phyloP scores from a whole-genome alignment of 2,329 filamentous ascomycete species.

The Colletotrichum siamense region DNA sequence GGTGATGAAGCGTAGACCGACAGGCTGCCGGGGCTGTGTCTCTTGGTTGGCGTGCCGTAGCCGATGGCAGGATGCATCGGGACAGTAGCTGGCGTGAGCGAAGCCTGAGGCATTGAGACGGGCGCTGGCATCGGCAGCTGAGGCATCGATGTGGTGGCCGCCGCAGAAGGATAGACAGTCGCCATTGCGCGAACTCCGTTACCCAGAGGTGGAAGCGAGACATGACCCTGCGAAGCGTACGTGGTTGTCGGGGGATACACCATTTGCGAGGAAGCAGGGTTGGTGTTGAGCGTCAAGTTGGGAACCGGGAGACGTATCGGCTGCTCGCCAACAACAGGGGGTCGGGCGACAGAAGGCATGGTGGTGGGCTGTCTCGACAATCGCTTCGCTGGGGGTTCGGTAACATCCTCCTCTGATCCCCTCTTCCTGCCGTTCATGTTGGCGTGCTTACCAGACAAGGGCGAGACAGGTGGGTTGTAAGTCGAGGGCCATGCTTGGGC shows the following conservation, averaged over 20 bases:
- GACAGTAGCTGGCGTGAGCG: constrained; percentile 16
- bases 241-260: constrained; percentile 42
- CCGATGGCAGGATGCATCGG: constrained; percentile 35
- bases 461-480: constrained; percentile 49
- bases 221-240: constrained; percentile 47
- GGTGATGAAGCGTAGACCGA: constrained; percentile 71
- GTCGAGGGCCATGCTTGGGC: constrained; percentile 43
- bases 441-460: constrained; percentile 48
- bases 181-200: constrained; percentile 75
- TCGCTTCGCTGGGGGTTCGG: constrained; percentile 63
- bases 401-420: constrained; percentile 52
- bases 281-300: constrained; percentile 71
- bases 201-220: constrained; percentile 69
- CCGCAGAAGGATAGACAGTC: constrained; percentile 67
- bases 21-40: constrained; percentile 55
- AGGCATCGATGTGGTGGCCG: constrained; percentile 26
- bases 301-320: constrained; percentile 68
- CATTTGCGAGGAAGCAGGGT: constrained; percentile 26
- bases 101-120: constrained; percentile 17
- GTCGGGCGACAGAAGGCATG: constrained; percentile 8
- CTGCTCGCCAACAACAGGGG: constrained; percentile 29
- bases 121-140: constrained; percentile 22
- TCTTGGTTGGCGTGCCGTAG: constrained; percentile 59
- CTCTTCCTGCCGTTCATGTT: constrained; percentile 54
- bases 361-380: constrained; percentile 35